These are phyloP conservation scores for Populus hybrid DNA, from an alignment of 441 rosid genomes.

Conservation along the genomic window DNA sequence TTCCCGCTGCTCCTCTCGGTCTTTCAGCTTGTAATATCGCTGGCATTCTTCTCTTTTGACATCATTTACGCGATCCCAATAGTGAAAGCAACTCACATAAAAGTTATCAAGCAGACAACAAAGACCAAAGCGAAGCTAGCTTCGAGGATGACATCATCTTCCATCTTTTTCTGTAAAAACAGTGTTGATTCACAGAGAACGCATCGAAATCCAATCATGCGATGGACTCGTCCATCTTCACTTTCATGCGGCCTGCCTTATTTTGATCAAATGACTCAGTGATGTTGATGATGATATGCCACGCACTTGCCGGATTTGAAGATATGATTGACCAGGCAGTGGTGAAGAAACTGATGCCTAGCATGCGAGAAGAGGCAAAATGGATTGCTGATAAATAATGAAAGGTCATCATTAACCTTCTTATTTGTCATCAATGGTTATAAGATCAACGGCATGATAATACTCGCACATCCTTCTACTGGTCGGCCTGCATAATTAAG, in stretches of 20 bases:
- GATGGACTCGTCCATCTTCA: neutral
- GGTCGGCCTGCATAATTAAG: too few relatives aligned
- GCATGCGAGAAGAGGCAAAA: neutral
- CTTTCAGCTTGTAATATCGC: neutral
- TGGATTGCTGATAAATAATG: neutral
- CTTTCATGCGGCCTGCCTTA: constrained; percentile 18
- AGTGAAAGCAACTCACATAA: neutral
- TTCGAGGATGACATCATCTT: neutral
- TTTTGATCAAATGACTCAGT: constrained; percentile 7
- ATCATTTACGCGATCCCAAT: neutral
- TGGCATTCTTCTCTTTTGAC: neutral
- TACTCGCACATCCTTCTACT: neutral
- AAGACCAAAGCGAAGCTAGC: neutral
- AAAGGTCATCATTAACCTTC: neutral
- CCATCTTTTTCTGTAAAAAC: neutral
- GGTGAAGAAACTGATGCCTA: neutral
- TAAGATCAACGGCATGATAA: neutral
- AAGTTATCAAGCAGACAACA: neutral
- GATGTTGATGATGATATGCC: constrained; percentile 19
- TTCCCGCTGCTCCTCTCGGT: too few relatives aligned
- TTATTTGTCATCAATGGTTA: neutral
- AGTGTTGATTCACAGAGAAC: constrained; percentile 3
- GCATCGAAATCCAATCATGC: constrained; percentile 20
- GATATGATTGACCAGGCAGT: neutral
- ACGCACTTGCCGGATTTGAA: neutral